Percentiles rank a stretch among this genome's conserved stretches.
phyloP scores from a whole-genome alignment of 441 rosid species.

The Adansonia madagascariensis region DNA sequence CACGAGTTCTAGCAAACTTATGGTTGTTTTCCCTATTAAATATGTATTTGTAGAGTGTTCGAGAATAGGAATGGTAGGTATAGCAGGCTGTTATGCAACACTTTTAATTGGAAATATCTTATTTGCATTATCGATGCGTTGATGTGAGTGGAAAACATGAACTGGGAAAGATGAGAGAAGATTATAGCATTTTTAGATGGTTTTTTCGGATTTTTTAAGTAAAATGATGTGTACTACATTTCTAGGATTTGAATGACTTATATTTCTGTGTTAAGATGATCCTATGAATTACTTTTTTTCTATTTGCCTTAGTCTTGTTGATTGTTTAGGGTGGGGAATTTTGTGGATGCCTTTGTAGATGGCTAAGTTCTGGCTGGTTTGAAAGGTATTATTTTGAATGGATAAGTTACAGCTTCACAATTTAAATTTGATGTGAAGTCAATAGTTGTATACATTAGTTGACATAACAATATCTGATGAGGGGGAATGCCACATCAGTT shows the following conservation, averaged over 20 bases:
- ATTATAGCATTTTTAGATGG: neutral
- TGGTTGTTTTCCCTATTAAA: neutral
- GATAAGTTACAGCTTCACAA: neutral
- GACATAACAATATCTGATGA: neutral
- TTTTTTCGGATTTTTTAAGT: neutral
- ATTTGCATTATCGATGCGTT: neutral
- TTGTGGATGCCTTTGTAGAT: neutral
- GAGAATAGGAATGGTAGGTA: neutral
- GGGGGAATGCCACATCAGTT: neutral
- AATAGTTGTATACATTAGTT: slow-evolving; percentile 1
- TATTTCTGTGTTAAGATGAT: neutral
- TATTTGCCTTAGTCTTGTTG: neutral
- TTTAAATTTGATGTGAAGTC: neutral
- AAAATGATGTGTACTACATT: neutral
- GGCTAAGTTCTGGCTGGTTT: neutral
- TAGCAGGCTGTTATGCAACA: neutral
- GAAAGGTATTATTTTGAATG: neutral
- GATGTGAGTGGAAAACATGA: neutral
- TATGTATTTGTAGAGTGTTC: neutral
- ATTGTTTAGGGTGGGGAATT: neutral
- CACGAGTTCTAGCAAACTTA: neutral
- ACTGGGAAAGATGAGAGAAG: neutral
- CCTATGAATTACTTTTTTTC: neutral
- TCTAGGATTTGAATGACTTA: neutral
- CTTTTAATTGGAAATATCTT: neutral